Percentiles rank a stretch among this genome's conserved stretches.
Conservation (phyloP, 75 land plant genomes). For the Selaginella tamariscina region DNA sequence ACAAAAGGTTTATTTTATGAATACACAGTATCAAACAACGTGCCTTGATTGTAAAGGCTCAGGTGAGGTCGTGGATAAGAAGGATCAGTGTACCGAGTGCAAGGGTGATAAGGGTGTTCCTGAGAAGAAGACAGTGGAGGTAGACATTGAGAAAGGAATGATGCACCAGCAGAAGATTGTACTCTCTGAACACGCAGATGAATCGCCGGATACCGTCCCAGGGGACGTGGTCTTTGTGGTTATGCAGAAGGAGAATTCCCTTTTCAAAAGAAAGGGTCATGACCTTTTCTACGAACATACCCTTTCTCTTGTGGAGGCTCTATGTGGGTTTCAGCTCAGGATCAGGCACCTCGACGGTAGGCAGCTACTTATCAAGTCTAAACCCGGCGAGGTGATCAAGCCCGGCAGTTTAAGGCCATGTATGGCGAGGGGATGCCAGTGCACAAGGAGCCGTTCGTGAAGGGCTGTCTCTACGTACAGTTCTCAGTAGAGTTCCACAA, state of each 20-base stretch:
- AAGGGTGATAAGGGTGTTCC: conserved; percentile 73
- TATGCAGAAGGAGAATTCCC: background rate
- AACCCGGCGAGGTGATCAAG: background rate
- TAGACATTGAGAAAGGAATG: conserved; percentile 83
- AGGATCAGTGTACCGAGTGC: conserved; percentile 73
- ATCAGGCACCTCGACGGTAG: background rate
- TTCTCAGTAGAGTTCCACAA: background rate
- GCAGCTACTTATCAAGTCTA: background rate
- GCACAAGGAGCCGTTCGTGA: background rate
- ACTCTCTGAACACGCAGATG: conserved; percentile 38
- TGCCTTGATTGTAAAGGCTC: conserved; percentile 76
- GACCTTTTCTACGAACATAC: background rate
- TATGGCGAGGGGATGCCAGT: background rate
- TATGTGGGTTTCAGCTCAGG: background rate
- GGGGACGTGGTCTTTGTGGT: background rate
- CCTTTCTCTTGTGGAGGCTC: background rate
- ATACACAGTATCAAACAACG: conserved; percentile 52
- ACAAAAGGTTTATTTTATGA: too few species aligned
- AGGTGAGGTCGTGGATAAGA: too few species aligned
- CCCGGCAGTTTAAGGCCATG: background rate
- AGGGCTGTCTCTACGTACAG: background rate
- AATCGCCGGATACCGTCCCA: background rate
- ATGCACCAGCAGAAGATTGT: conserved; percentile 74
- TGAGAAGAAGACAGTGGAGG: conserved; percentile 78
- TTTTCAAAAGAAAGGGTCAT: background rate